These are phyloP conservation scores for Echria macrotheca DNA, from an alignment of 495 filamentous ascomycete genomes.

Conservation along the genomic window DNA sequence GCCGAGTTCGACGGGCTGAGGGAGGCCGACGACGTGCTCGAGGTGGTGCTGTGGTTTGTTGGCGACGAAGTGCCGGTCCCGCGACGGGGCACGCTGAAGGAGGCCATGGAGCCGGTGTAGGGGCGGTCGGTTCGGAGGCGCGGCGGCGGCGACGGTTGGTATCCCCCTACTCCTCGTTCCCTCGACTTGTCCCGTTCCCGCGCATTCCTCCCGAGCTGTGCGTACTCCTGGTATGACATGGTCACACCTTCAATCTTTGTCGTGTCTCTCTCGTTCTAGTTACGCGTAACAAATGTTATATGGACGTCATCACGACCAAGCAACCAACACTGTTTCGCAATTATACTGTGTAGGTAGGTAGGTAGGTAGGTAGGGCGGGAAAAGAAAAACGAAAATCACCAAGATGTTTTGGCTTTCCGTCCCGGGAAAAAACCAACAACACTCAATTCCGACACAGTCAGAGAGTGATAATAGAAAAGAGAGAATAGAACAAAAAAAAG, in stretches of 20 bases:
- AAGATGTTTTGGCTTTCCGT: too few relatives aligned
- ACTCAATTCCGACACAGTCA: too few relatives aligned
- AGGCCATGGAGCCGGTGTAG: conserved; percentile 12
- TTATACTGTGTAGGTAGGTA: too few relatives aligned
- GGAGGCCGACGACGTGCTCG: conserved; percentile 13
- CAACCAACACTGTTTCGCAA: too few relatives aligned
- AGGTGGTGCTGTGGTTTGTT: conserved; percentile 9
- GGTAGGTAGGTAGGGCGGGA: too few relatives aligned
- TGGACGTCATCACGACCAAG: too few relatives aligned
- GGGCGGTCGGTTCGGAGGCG: conserved; percentile 13
- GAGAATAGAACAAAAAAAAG: neutral
- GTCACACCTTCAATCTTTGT: too few relatives aligned
- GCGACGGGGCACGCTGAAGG: conserved; percentile 23
- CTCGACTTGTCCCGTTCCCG: conserved; percentile 4
- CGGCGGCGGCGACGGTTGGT: neutral
- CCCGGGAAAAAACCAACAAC: conserved; percentile 9
- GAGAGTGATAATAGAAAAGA: neutral
- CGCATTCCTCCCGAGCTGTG: conserved; percentile 14
- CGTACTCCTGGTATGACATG: conserved; percentile 24
- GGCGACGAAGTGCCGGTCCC: too few relatives aligned
- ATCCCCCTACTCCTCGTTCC: too few relatives aligned
- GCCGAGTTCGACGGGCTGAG: conserved; percentile 22
- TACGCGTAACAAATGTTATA: too few relatives aligned
- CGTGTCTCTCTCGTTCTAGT: too few relatives aligned
- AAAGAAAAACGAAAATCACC: too few relatives aligned